Percentiles rank a stretch among this genome's conserved stretches.
Conservation (phyloP, 306 rosid species). For the Geum urbanum region DNA sequence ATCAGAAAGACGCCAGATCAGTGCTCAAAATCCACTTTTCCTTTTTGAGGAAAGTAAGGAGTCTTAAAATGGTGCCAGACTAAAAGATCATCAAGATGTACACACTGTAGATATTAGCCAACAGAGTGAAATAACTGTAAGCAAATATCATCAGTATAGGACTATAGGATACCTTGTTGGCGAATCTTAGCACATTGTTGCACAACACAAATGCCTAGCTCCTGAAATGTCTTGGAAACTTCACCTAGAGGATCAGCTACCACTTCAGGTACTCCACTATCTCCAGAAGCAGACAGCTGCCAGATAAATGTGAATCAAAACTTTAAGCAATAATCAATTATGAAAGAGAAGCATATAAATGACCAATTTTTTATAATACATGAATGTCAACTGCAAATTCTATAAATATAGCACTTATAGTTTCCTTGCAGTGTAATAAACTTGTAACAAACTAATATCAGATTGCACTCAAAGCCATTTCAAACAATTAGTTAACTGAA, state of each 20-base stretch:
- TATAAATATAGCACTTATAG: too few species aligned
- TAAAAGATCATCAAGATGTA: not conserved
- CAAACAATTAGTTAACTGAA: not conserved
- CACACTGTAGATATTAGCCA: conserved; percentile 1
- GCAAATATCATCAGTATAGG: not conserved
- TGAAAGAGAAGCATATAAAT: too few species aligned
- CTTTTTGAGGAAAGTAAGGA: too few species aligned
- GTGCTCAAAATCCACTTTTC: not conserved
- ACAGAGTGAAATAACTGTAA: too few species aligned
- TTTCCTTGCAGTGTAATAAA: too few species aligned
- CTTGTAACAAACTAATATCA: not conserved
- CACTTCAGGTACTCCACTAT: conserved; percentile 92
- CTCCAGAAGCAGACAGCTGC: conserved; percentile 96
- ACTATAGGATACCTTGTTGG: conserved; percentile 77
- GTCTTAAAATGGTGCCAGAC: too few species aligned
- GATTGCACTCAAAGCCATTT: not conserved
- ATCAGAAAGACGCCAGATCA: conserved; percentile 19
- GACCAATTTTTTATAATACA: too few species aligned
- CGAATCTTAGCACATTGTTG: conserved; percentile 99
- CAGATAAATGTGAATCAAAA: conserved; percentile 14
- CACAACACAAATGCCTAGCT: conserved; percentile 84
- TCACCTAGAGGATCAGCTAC: conserved; percentile 91
- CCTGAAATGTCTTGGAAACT: conserved; percentile 77
- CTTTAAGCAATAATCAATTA: not conserved
- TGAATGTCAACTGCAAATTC: too few species aligned